These are phyloP conservation scores for Zygotorulaspora sp. DNA, from an alignment of 805 yeast genomes.

Conservation along the genomic window DNA sequence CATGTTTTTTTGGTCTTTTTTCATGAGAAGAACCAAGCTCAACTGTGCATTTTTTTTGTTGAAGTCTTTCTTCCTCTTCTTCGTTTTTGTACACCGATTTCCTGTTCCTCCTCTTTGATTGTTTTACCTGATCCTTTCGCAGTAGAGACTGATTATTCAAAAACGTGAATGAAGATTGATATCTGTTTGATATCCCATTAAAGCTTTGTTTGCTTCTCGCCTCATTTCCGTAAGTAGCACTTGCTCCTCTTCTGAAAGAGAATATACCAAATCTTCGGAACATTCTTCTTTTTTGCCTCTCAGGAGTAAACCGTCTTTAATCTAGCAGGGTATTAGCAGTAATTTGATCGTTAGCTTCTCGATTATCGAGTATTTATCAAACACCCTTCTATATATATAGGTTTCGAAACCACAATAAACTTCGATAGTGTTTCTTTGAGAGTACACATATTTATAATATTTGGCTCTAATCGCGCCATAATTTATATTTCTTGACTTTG, in stretches of 20 bases:
- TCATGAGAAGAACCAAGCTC: conserved; percentile 4
- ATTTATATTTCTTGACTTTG: too few species aligned
- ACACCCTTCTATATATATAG: too few species aligned
- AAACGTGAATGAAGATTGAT: conserved; percentile 26
- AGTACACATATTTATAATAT: too few species aligned
- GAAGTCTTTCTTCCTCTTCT: conserved; percentile 10
- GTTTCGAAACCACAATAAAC: too few species aligned
- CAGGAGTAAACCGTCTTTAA: too few species aligned
- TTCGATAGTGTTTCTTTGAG: too few species aligned
- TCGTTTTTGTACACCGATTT: conserved; percentile 12
- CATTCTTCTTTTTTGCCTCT: too few species aligned
- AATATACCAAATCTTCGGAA: conserved; percentile 6
- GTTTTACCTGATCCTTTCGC: conserved; percentile 19
- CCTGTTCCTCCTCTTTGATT: conserved; percentile 14
- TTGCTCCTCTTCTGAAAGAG: conserved; percentile 5
- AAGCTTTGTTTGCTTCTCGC: conserved; percentile 9
- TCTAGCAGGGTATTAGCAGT: too few species aligned
- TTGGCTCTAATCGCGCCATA: too few species aligned
- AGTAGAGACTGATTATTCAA: conserved; percentile 21
- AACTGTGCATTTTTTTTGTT: conserved; percentile 7
- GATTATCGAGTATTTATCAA: too few species aligned
- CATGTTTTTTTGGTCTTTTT: conserved; percentile 14
- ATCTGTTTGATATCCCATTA: conserved; percentile 13
- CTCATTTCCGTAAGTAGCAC: conserved; percentile 4
- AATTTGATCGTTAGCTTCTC: too few species aligned